phyloP scores from a whole-genome alignment of 345 rosid species.

The Hibiscus tridactylites region DNA sequence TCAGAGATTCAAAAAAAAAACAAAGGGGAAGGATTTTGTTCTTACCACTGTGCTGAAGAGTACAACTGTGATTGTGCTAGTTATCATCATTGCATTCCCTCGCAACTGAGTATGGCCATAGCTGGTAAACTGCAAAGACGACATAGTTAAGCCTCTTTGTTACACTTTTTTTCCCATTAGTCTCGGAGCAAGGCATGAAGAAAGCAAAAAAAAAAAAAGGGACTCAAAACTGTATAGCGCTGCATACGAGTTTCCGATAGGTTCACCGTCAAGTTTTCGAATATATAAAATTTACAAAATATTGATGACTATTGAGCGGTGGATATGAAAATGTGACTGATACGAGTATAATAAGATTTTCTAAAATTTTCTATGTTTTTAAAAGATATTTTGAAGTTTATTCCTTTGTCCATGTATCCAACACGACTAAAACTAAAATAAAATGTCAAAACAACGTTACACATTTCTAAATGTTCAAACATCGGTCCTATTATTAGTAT shows the following conservation, averaged over 20 bases:
- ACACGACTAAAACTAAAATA: neutral
- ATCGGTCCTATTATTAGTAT: neutral
- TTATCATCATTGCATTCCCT: conserved; percentile 82
- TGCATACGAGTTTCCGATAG: neutral
- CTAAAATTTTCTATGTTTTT: neutral
- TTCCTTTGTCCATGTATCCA: neutral
- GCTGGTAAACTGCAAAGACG: conserved; percentile 49
- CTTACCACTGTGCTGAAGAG: conserved; percentile 91
- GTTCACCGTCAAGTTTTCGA: too few species aligned
- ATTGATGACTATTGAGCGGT: too few species aligned
- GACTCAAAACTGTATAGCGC: neutral
- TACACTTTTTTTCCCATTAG: neutral
- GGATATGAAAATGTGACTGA: too few species aligned
- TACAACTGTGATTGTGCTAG: conserved; percentile 89
- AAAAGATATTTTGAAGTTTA: neutral
- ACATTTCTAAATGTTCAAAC: too few species aligned
- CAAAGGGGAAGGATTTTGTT: neutral
- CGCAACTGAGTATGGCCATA: conserved; percentile 51
- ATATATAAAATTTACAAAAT: too few species aligned
- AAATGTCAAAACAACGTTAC: too few species aligned
- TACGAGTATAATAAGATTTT: too few species aligned
- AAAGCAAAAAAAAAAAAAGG: neutral
- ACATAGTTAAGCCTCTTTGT: neutral
- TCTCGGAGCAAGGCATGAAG: neutral
- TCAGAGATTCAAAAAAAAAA: neutral